Base-by-base conservation (phyloP, 2,329 filamentous ascomycete species). In the Didymella sp. region DNA sequence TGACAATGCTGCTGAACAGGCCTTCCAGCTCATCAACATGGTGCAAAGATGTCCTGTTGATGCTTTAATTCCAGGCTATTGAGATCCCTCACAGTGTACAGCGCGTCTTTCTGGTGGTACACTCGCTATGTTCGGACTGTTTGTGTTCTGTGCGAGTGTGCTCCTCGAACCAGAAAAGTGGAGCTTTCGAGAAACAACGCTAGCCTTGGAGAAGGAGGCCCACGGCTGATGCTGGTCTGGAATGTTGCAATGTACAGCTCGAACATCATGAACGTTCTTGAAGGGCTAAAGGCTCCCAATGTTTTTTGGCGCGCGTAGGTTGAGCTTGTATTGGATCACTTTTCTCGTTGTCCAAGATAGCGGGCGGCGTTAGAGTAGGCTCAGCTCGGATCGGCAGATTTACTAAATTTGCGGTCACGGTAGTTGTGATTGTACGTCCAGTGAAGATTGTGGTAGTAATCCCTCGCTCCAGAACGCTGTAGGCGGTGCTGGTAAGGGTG, bases 361-460 rank as follows among this genome's bases (percentile, higher is more conserved):
- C 28, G 15, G 13, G 43, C 8, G 17, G 1, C 0, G 7, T 12
- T 24, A 31, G 30, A 13, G 30, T 44, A 12, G 38, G 40, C 40
- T 44, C 37, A 12, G 37, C 44, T 9, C 22, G 37, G 3, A 49
- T 6, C 0, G 38, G 30, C 4, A 41, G 6, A 6, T 44, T 19
- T 1, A 37, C 7, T 12, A 30, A 9, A 5, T 37, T 30, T 8
- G 44, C 44, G 11, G 43, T 54, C 11, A 48, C 37, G 17, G 51
- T 54, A n/a, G 9, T 33, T 13, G 41, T 50, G 3, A 50, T 24
- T 12, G 46, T 56, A 19, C 21, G n/a, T 5, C 40, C 41, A 0
- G 46, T 50, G 25, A 45, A 56, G 1, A 56, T 50, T 1, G 52
- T 56, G 1, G 46, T 51, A 7, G 46, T 51, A 13, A 46, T 5